Percentiles rank a stretch among this genome's conserved stretches.
Evolutionary conservation across 2,329 filamentous ascomycete genomes (phyloP).

Genomic region (Lachnellula willkommii): DNA sequence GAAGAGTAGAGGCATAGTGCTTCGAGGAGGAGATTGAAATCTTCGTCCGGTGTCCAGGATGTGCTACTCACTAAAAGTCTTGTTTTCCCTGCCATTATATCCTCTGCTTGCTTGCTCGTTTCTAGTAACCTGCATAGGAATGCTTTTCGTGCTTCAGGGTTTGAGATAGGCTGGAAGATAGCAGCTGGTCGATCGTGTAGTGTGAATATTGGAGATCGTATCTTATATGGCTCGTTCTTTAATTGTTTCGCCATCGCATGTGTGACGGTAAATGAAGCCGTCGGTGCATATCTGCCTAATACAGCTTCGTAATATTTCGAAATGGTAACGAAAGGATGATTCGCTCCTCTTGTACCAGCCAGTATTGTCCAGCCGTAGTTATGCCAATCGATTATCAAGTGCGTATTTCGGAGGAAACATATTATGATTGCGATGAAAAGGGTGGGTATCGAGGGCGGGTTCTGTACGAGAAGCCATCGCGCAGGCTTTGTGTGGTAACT

Average conservation of each 20-base stretch:
- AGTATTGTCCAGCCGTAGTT: conserved; percentile 98
- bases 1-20: conserved; percentile 72
- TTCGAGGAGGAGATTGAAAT: conserved; percentile 82
- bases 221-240: conserved; percentile 54
- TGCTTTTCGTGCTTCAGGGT: conserved; percentile 40
- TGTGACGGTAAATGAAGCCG: conserved; percentile 81
- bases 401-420: conserved; percentile 71
- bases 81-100: conserved; percentile 53
- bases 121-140: conserved; percentile 64
- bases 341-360: conserved; percentile 49
- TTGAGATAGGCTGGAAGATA: conserved; percentile 68
- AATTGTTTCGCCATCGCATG: conserved; percentile 79
- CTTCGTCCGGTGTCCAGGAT: conserved; percentile 95
- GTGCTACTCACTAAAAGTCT: conserved; percentile 85
- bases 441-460: conserved; percentile 91
- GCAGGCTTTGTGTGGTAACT: conserved; percentile 69
- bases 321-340: conserved; percentile 70
- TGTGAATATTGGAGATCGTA: conserved; percentile 61
- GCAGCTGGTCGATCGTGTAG: conserved; percentile 82
- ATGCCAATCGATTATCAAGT: conserved; percentile 93
- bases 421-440: conserved; percentile 69
- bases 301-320: conserved; percentile 72
- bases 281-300: conserved; percentile 61
- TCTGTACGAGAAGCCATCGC: conserved; percentile 87
- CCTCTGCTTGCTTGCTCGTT: conserved; percentile 53